A percentile compares a stretch with the other conserved stretches of the same genome.
These are phyloP conservation scores for Annulohypoxylon stygium DNA, from an alignment of 495 filamentous ascomycete species.

Conservation along the genomic window DNA sequence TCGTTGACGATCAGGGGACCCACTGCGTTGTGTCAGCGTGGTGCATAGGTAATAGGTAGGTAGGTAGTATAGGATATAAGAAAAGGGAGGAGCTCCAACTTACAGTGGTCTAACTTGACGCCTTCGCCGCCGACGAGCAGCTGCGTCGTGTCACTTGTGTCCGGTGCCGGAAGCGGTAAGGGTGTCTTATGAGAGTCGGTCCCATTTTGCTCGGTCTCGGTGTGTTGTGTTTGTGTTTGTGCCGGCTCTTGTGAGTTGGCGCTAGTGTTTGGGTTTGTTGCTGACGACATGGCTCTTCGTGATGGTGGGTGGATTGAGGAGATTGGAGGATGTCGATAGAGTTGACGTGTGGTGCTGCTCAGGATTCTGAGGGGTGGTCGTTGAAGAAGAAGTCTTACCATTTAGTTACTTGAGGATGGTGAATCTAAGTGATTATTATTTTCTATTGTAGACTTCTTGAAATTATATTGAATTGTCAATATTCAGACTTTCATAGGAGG, in stretches of 20 bases:
- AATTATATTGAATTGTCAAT: slow-evolving; percentile 6
- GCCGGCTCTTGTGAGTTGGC: slow-evolving; percentile 17
- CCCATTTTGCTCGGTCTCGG: slow-evolving; percentile 12
- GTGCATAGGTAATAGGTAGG: neutral
- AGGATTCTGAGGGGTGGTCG: slow-evolving; percentile 34
- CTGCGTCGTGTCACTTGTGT: slow-evolving; percentile 21
- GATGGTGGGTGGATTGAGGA: slow-evolving; percentile 4
- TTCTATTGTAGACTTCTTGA: neutral
- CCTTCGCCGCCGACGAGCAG: slow-evolving; percentile 41
- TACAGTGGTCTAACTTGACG: slow-evolving; percentile 38
- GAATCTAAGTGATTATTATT: neutral
- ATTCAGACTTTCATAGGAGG: neutral
- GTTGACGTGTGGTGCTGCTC: slow-evolving; percentile 19
- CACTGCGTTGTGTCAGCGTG: slow-evolving; percentile 46
- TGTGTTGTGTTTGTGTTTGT: neutral
- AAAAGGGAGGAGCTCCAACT: slow-evolving; percentile 16
- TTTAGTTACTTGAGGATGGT: slow-evolving; percentile 15
- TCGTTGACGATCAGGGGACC: slow-evolving; percentile 77
- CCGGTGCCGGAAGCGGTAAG: slow-evolving; percentile 33
- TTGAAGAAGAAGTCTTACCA: slow-evolving; percentile 34
- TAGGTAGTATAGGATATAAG: neutral
- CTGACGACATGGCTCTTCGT: slow-evolving; percentile 42
- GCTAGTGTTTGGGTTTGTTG: slow-evolving; percentile 19
- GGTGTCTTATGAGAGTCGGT: slow-evolving; percentile 18
- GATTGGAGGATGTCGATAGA: slow-evolving; percentile 9